These are phyloP conservation scores for Fraxinus angustifolia DNA, from an alignment of 305 asterid genomes.

Conservation along the genomic window DNA sequence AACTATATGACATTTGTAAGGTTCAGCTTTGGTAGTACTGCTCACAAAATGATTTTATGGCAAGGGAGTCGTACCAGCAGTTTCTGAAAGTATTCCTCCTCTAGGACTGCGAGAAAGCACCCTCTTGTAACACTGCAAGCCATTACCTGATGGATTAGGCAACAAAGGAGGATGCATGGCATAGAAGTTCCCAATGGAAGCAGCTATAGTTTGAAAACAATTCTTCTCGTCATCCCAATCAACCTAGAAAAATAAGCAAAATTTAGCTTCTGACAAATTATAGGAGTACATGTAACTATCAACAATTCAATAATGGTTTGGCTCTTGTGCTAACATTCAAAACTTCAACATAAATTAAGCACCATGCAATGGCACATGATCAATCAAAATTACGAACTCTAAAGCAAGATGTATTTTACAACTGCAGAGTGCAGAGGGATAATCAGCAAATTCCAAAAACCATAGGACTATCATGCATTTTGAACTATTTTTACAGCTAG, in stretches of 20 bases:
- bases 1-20: neutral
- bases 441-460: neutral
- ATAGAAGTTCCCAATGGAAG: conserved; percentile 84
- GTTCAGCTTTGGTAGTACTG: neutral
- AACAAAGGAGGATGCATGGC: conserved; percentile 92
- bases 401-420: neutral
- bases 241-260: conserved; percentile 48
- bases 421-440: neutral
- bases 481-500: neutral
- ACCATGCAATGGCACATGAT: neutral
- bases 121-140: conserved; percentile 52
- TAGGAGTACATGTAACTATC: conserved; percentile 5
- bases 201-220: conserved; percentile 92
- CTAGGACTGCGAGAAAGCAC: conserved; percentile 35
- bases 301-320: conserved; percentile 8
- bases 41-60: conserved; percentile 9
- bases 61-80: conserved; percentile 38
- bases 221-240: conserved; percentile 64
- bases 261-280: conserved; percentile 1
- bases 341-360: conserved; percentile 6
- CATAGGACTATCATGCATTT: neutral
- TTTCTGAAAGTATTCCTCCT: conserved; percentile 28
- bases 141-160: conserved; percentile 84
- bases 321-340: conserved; percentile 1
- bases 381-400: neutral